Percentiles rank a stretch among this genome's conserved stretches.
Conservation (phyloP, 257 asterid species). For the Apocynum venetum region DNA sequence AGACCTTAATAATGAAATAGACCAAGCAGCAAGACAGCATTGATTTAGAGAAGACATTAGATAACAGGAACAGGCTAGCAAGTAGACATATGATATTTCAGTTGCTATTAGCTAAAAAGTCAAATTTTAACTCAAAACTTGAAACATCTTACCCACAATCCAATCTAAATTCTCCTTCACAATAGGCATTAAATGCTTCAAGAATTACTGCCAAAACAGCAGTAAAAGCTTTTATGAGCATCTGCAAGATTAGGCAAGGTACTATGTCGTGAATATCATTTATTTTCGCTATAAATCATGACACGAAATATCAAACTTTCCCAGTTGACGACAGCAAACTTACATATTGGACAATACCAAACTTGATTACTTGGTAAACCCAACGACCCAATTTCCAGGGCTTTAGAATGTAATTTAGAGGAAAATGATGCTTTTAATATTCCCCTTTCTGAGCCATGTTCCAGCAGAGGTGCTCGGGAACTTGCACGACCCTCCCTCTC, state of each 20-base stretch:
- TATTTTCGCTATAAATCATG: conserved; percentile 14
- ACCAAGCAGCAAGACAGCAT: not conserved
- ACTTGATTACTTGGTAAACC: conserved; percentile 94
- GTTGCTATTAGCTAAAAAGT: not conserved
- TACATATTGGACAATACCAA: conserved; percentile 97
- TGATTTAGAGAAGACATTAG: not conserved
- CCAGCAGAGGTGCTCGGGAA: conserved; percentile 64
- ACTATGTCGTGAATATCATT: conserved; percentile 14
- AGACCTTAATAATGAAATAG: not conserved
- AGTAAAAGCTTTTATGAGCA: conserved; percentile 90
- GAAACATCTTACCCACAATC: conserved; percentile 82
- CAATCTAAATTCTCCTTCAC: conserved; percentile 97
- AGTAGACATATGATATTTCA: not conserved
- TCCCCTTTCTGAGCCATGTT: conserved; percentile 78
- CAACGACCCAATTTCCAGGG: conserved; percentile 90
- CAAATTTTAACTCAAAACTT: not conserved
- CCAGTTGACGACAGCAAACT: conserved; percentile 33
- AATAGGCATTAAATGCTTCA: conserved; percentile 86
- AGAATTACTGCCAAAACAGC: conserved; percentile 87
- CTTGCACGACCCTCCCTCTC: conserved; percentile 88
- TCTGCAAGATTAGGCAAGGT: conserved; percentile 48
- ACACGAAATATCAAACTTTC: conserved; percentile 4
- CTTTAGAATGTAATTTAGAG: conserved; percentile 67
- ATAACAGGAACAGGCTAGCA: not conserved
- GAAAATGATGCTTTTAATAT: conserved; percentile 80